phyloP scores from a whole-genome alignment of 106 monocot genomes.

The Hemerocallis citrina region DNA sequence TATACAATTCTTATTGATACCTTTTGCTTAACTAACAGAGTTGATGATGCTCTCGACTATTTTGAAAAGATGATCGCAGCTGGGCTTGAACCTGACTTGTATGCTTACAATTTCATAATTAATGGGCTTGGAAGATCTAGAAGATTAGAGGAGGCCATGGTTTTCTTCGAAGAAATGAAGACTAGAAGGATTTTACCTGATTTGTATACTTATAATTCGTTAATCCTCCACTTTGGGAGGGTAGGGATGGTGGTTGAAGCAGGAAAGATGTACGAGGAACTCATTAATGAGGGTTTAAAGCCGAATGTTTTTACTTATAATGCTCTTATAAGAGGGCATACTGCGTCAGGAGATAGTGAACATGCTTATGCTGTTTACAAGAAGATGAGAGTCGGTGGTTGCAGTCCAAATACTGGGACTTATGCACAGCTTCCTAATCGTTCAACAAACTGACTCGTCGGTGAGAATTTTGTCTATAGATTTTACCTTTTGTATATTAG shows the following conservation, averaged over 20 bases:
- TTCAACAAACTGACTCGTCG: conserved; percentile 1
- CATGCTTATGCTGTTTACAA: conserved; percentile 63
- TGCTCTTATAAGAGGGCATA: conserved; percentile 80
- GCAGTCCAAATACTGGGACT: conserved; percentile 76
- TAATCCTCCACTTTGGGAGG: conserved; percentile 74
- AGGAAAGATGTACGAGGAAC: conserved; percentile 73
- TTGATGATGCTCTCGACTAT: conserved; percentile 53
- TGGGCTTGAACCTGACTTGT: conserved; percentile 73
- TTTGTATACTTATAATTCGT: conserved; percentile 83
- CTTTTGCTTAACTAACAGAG: conserved; percentile 34
- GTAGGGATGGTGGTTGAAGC: conserved; percentile 69
- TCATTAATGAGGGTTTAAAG: conserved; percentile 50
- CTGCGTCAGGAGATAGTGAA: conserved; percentile 47
- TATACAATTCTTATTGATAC: conserved; percentile 67
- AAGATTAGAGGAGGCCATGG: conserved; percentile 55
- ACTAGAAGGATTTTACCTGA: conserved; percentile 65
- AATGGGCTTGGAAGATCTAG: conserved; percentile 60
- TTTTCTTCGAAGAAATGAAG: conserved; percentile 74
- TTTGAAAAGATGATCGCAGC: conserved; percentile 47
- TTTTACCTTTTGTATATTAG: not conserved
- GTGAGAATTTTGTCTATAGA: conserved; percentile 8
- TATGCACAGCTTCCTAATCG: conserved; percentile 79
- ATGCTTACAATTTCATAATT: conserved; percentile 74
- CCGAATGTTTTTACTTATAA: conserved; percentile 97
- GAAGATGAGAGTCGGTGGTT: conserved; percentile 70